Percentiles rank a stretch among this genome's conserved stretches.
Evolutionary conservation across 2,329 filamentous ascomycete genomes (phyloP).

Genomic region (Stagonosporopsis vannaccii): DNA sequence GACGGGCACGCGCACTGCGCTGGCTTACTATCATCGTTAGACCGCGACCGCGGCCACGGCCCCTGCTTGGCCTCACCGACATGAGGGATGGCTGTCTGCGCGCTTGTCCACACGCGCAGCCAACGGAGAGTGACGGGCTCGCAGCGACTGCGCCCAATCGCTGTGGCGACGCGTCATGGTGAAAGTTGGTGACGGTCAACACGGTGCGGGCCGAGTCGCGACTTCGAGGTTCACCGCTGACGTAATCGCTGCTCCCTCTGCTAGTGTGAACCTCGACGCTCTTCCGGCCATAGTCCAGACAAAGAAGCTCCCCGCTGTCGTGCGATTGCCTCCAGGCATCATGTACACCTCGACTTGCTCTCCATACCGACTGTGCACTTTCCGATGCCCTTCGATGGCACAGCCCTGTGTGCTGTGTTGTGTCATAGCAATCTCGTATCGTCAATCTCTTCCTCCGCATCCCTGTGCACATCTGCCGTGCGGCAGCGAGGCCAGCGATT

Average conservation of each 20-base stretch:
- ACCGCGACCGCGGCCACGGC: slow-evolving; percentile 21
- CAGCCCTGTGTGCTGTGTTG: slow-evolving; percentile 7
- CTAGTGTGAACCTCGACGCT: not conserved
- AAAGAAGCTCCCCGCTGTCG: not conserved
- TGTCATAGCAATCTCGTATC: slow-evolving; percentile 8
- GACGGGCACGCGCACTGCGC: not conserved
- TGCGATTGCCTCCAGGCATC: not conserved
- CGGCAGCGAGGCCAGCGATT: not conserved
- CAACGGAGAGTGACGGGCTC: not conserved
- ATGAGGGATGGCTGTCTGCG: slow-evolving; percentile 16
- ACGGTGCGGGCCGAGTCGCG: not conserved
- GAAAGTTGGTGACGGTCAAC: not conserved
- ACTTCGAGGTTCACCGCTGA: slow-evolving; percentile 1
- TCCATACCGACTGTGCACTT: not conserved
- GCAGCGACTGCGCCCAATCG: slow-evolving; percentile 7
- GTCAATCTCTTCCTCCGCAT: slow-evolving; percentile 4
- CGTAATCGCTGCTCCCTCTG: slow-evolving; percentile 6
- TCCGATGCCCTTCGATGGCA: not conserved
- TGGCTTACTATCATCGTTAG: slow-evolving; percentile 24
- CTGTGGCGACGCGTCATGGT: slow-evolving; percentile 22
- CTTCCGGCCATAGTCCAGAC: not conserved
- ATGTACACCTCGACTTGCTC: not conserved
- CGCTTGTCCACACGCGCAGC: not conserved
- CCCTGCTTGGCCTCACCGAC: slow-evolving; percentile 30
- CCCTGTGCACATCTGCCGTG: slow-evolving; percentile 4